These are phyloP conservation scores for Butyriboletus appendiculatus DNA, from an alignment of 1,284 basidiomycete species.

Conservation along the genomic window DNA sequence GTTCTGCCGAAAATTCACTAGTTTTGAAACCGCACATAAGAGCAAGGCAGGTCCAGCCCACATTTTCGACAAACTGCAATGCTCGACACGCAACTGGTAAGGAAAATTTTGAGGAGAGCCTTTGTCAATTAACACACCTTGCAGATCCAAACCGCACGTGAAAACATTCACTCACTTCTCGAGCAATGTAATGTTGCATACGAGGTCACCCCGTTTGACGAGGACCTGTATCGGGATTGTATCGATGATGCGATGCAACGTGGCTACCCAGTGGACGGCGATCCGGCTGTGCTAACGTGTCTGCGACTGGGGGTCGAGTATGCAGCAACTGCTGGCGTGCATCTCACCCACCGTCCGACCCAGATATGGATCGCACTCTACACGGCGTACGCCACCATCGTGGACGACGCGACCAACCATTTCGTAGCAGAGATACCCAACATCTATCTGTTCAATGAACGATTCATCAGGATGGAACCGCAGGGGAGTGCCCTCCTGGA, in stretches of 20 bases:
- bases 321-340: background rate
- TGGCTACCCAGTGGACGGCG: slow-evolving; percentile 6
- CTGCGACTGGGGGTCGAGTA: slow-evolving; percentile 8
- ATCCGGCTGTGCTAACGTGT: background rate
- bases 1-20: no score
- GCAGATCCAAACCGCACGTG: slow-evolving; percentile 5
- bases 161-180: slow-evolving; percentile 6
- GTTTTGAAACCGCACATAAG: no score
- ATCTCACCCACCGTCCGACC: slow-evolving; percentile 3
- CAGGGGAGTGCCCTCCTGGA: slow-evolving; percentile 28
- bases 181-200: background rate
- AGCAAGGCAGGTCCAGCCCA: background rate
- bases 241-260: slow-evolving; percentile 10
- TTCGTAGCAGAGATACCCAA: slow-evolving; percentile 16
- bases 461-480: slow-evolving; percentile 16
- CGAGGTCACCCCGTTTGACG: slow-evolving; percentile 1
- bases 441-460: slow-evolving; percentile 27
- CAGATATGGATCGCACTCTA: slow-evolving; percentile 27
- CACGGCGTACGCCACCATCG: slow-evolving; percentile 20
- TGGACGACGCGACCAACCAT: slow-evolving; percentile 29
- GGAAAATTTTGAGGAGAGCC: background rate
- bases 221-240: slow-evolving; percentile 4
- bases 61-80: background rate
- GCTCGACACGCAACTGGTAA: background rate
- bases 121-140: background rate